Conservation (phyloP, 164 flowering plant genomes). For the Cinnamomum chago region DNA sequence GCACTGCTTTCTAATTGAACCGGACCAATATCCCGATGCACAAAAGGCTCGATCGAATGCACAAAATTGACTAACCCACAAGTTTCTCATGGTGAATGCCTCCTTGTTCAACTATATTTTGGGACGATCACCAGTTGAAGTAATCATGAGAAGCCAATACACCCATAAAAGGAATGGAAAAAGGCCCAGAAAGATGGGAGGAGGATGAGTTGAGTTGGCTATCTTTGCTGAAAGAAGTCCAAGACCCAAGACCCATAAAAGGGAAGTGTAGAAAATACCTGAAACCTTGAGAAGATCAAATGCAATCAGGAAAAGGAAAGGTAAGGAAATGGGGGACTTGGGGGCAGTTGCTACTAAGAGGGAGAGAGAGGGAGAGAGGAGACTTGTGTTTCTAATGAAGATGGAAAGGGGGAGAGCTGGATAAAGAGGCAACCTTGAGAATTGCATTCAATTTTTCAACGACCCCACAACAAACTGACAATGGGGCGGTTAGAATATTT, state of each 20-base stretch:
- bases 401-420: neutral
- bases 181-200: too few species aligned
- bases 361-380: neutral
- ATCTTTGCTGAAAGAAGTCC: too few species aligned
- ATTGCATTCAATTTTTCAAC: slow-evolving; percentile 6
- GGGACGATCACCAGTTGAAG: too few species aligned
- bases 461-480: slow-evolving; percentile 8
- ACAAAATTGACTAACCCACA: neutral
- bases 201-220: too few species aligned
- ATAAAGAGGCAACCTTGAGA: neutral
- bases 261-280: neutral
- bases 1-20: slow-evolving; percentile 10
- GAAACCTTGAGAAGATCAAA: neutral
- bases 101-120: too few species aligned
- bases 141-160: too few species aligned
- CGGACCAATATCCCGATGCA: slow-evolving; percentile 12
- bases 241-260: neutral
- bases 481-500: slow-evolving; percentile 9
- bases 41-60: neutral
- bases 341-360: neutral
- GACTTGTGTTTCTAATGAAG: neutral
- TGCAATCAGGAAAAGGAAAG: neutral
- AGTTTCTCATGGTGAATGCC: neutral
- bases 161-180: too few species aligned
- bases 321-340: neutral